These are phyloP conservation scores for Phytophthora citrophthora DNA, from an alignment of 352 stramenopile species.

Conservation along the genomic window DNA sequence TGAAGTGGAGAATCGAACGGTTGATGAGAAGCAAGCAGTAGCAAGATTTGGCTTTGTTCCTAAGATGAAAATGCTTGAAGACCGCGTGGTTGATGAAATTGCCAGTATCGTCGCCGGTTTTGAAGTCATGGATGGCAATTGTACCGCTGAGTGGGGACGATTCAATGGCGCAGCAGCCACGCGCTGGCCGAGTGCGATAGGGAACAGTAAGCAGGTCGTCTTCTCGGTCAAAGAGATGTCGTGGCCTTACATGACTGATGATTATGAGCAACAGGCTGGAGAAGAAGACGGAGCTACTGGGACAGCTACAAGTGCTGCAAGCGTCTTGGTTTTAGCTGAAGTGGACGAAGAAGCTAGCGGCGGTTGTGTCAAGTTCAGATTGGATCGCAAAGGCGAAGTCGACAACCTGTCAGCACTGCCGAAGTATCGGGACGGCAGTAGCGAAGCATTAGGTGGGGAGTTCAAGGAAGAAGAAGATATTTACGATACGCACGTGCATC, in stretches of 20 bases:
- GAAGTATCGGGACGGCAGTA: conserved; percentile 7
- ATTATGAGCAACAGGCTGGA: conserved; percentile 27
- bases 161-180: conserved; percentile 20
- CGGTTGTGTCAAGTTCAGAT: conserved; percentile 74
- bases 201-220: conserved; percentile 65
- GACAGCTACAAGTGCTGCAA: conserved; percentile 43
- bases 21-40: conserved; percentile 29
- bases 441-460: conserved; percentile 17
- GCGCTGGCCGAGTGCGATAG: conserved; percentile 36
- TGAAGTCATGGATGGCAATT: conserved; percentile 52
- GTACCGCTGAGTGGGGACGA: conserved; percentile 18
- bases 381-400: conserved; percentile 46
- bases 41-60: conserved; percentile 42
- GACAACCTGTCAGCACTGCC: background rate
- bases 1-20: conserved; percentile 13
- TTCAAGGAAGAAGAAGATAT: conserved; percentile 36
- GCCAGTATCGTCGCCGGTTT: conserved; percentile 69
- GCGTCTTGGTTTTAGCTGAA: conserved; percentile 72
- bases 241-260: conserved; percentile 71
- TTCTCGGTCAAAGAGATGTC: conserved; percentile 79
- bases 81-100: conserved; percentile 76
- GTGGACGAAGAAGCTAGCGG: conserved; percentile 67
- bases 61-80: conserved; percentile 71
- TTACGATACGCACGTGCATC: conserved; percentile 76
- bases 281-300: conserved; percentile 28